Evolutionary conservation across 1,139 yeast species (phyloP).

Genomic region (Yamadazyma taylorii): DNA sequence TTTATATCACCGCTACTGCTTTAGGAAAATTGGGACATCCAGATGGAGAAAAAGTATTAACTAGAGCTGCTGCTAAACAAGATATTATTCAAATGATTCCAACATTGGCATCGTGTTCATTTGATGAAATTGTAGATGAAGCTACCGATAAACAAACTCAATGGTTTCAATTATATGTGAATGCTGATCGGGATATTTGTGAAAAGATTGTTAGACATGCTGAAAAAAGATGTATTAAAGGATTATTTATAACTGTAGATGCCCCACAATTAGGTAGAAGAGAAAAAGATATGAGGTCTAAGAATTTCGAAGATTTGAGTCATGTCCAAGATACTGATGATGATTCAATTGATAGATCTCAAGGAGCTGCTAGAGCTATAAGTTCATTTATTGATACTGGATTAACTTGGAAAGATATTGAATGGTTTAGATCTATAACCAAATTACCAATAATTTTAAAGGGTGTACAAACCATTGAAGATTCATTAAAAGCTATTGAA

Average conservation of each 20-base stretch:
- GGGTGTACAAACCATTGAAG: constrained; percentile 72
- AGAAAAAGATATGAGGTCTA: constrained; percentile 60
- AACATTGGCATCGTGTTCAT: constrained; percentile 71
- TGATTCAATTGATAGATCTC: constrained; percentile 51
- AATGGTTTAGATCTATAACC: constrained; percentile 57
- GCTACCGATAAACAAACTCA: constrained; percentile 57
- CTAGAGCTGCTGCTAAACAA: constrained; percentile 68
- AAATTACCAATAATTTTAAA: constrained; percentile 67
- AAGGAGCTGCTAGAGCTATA: constrained; percentile 88
- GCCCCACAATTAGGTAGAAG: constrained; percentile 95
- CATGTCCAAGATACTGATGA: constrained; percentile 66
- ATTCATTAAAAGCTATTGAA: constrained; percentile 63
- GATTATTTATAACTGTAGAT: constrained; percentile 84
- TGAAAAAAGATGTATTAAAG: constrained; percentile 73
- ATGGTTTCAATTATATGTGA: constrained; percentile 92
- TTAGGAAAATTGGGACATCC: constrained; percentile 76
- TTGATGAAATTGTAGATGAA: constrained; percentile 67
- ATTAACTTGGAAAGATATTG: constrained; percentile 64
- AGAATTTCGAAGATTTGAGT: constrained; percentile 39
- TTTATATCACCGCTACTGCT: constrained; percentile 80
- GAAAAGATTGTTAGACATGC: constrained; percentile 65
- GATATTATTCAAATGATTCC: constrained; percentile 80
- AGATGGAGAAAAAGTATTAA: constrained; percentile 76
- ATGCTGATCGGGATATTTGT: constrained; percentile 56
- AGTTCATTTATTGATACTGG: constrained; percentile 84